A percentile compares a stretch with the other conserved stretches of the same genome.
These are phyloP conservation scores for Guadua angustifolia DNA, from an alignment of 176 grass and related monocot species.

Conservation along the genomic window DNA sequence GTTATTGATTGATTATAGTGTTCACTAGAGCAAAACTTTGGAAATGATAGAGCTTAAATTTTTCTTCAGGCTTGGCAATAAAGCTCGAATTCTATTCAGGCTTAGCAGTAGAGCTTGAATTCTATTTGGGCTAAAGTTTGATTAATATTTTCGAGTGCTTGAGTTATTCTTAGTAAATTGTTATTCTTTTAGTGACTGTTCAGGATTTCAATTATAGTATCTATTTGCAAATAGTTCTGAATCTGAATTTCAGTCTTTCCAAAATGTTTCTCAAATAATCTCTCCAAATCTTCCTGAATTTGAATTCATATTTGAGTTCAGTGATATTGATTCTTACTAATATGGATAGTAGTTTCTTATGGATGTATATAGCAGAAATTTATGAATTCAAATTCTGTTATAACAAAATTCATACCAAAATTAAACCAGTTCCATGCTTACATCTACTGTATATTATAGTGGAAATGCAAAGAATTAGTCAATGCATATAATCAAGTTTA, in stretches of 20 bases:
- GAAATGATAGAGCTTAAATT: not conserved
- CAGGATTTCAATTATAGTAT: too few relatives aligned
- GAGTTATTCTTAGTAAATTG: not conserved
- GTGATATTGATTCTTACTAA: not conserved
- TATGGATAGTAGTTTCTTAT: not conserved
- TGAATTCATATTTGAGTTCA: not conserved
- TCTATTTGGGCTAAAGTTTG: too few relatives aligned
- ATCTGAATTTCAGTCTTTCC: not conserved
- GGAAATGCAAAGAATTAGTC: not conserved
- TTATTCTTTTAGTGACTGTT: not conserved
- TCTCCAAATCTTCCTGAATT: not conserved
- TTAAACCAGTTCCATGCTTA: not conserved
- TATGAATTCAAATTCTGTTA: not conserved
- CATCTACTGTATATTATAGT: not conserved
- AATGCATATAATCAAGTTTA: not conserved
- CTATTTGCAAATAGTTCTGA: not conserved
- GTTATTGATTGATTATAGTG: not conserved
- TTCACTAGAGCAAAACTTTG: not conserved
- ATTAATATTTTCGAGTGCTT: not conserved
- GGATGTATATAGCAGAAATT: not conserved
- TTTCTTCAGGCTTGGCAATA: not conserved
- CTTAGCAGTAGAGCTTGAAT: not conserved
- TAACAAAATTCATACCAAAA: not conserved
- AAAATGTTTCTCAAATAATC: not conserved
- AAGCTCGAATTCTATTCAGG: not conserved